Evolutionary conservation across 345 rosid species (phyloP).

Genomic region (Corymbia maculata): DNA sequence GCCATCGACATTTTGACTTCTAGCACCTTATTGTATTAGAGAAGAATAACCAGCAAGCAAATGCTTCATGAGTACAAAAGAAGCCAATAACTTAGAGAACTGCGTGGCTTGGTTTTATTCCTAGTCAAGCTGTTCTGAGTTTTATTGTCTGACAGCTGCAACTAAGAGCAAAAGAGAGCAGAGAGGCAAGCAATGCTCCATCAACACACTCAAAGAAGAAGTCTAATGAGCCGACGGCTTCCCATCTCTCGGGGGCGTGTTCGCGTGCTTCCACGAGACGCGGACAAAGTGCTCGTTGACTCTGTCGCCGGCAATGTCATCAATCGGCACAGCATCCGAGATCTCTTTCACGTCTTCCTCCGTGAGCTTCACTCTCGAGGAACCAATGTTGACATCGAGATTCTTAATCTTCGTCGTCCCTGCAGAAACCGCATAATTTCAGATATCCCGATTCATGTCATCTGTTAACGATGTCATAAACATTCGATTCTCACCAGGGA

Average conservation of each 20-base stretch:
- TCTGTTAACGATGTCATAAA: neutral
- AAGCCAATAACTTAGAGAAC: neutral
- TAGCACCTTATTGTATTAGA: neutral
- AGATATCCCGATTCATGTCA: neutral
- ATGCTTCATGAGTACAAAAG: neutral
- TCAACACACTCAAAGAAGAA: neutral
- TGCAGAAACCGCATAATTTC: neutral
- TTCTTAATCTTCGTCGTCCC: conserved; percentile 21
- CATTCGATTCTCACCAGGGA: conserved; percentile 20
- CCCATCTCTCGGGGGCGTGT: conserved; percentile 12
- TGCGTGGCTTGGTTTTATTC: neutral
- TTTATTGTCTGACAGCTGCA: neutral
- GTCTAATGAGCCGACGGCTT: neutral
- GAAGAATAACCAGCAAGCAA: neutral
- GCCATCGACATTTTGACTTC: neutral
- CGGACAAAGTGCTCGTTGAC: neutral
- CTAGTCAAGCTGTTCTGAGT: neutral
- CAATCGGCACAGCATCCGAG: conserved; percentile 14
- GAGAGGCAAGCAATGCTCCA: neutral
- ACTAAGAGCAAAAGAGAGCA: neutral
- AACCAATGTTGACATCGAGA: conserved; percentile 11
- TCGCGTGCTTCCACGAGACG: conserved; percentile 6
- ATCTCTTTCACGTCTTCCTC: conserved; percentile 23
- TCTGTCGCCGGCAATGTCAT: conserved; percentile 16
- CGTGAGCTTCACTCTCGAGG: conserved; percentile 22